phyloP scores from a whole-genome alignment of 371 early-diverging fungal species.

The Coemansia sp. region DNA sequence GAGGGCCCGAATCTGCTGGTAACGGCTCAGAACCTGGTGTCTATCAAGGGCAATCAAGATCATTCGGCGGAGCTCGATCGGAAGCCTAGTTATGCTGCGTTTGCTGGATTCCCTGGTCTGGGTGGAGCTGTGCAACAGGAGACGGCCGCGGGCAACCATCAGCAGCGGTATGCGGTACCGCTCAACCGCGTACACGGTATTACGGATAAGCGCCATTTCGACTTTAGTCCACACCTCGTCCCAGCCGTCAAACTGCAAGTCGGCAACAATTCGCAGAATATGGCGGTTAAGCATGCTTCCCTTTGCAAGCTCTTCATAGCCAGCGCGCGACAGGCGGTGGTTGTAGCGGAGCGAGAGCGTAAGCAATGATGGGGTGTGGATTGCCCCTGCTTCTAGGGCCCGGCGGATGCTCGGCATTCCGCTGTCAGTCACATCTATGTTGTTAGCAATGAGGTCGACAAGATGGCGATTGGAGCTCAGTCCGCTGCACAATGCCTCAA shows the following conservation, averaged over 20 bases:
- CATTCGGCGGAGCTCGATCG: constrained; percentile 14
- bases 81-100: constrained; percentile 9
- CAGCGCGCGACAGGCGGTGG: constrained; percentile 7
- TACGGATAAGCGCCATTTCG: constrained; percentile 15
- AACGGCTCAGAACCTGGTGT: constrained; percentile 8
- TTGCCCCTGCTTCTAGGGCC: constrained; percentile 10
- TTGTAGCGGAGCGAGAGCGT: constrained; percentile 29
- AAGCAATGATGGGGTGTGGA: constrained; percentile 14
- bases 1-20: constrained; percentile 15
- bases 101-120: neutral
- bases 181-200: constrained; percentile 25
- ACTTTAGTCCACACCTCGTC: constrained; percentile 15
- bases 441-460: constrained; percentile 15
- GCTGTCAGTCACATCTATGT: constrained; percentile 15
- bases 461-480: constrained; percentile 11
- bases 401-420: constrained; percentile 8
- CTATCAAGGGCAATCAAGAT: constrained; percentile 16
- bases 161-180: constrained; percentile 27
- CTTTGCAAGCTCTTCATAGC: constrained; percentile 6
- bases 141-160: constrained; percentile 30
- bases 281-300: constrained; percentile 9
- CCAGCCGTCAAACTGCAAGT: constrained; percentile 31
- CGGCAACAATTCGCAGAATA: constrained; percentile 23
- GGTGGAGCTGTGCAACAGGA: constrained; percentile 10
- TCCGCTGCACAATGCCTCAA: constrained; percentile 17